Conservation (phyloP, 768 basidiomycete species). For the Agaricus subrufescens region DNA sequence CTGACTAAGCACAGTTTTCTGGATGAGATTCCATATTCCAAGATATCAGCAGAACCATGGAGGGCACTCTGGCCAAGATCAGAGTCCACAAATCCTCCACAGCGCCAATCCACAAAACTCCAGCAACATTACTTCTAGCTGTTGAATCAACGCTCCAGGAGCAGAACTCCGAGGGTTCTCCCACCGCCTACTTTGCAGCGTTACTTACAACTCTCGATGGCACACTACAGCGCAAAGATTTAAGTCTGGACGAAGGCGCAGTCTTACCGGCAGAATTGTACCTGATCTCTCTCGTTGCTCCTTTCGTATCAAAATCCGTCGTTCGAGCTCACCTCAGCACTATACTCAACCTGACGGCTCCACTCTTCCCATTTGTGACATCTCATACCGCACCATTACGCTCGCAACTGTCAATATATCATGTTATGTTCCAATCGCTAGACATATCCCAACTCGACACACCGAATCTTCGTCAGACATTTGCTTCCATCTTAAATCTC, state of each 20-base stretch:
- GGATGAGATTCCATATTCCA: not conserved
- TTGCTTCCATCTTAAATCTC: slow-evolving; percentile 79
- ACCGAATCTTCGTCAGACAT: slow-evolving; percentile 70
- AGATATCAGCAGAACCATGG: slow-evolving; percentile 34
- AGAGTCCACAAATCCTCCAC: slow-evolving; percentile 79
- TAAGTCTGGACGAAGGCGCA: slow-evolving; percentile 56
- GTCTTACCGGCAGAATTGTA: slow-evolving; percentile 83
- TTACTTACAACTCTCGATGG: slow-evolving; percentile 81
- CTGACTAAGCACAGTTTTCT: slow-evolving; percentile 17
- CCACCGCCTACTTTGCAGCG: slow-evolving; percentile 95
- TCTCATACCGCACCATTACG: slow-evolving; percentile 75
- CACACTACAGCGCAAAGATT: slow-evolving; percentile 58
- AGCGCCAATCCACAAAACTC: slow-evolving; percentile 84
- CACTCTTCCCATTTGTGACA: slow-evolving; percentile 66
- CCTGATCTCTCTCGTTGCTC: slow-evolving; percentile 71
- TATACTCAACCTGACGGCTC: slow-evolving; percentile 68
- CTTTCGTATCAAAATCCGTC: slow-evolving; percentile 77
- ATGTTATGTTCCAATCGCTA: slow-evolving; percentile 61
- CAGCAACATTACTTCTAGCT: slow-evolving; percentile 79
- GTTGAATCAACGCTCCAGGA: slow-evolving; percentile 79
- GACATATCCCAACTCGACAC: slow-evolving; percentile 68
- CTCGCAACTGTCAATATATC: slow-evolving; percentile 79
- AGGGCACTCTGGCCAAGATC: slow-evolving; percentile 75
- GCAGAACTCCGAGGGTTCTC: slow-evolving; percentile 57
- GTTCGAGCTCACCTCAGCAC: slow-evolving; percentile 71